Base-by-base conservation (phyloP, 306 rosid genomes). In the Parietaria judaica region DNA sequence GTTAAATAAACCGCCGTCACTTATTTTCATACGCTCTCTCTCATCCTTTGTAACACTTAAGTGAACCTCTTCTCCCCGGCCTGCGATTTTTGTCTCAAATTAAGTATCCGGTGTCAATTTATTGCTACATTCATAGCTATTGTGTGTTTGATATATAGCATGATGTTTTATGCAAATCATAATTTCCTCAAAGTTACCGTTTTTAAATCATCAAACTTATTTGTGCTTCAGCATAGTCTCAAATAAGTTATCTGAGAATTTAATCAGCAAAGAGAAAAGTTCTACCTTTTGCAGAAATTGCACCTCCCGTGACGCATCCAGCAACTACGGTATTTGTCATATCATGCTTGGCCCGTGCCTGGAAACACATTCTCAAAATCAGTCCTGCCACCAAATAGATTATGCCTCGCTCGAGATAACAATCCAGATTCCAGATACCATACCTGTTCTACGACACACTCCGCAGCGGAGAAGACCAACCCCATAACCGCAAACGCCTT, bases 401-500 rank as follows among this genome's bases (percentile, higher is more conserved):
- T 34, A 50, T 66, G 65, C 46, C 77, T n/a, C 37, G 34, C 51
- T 61, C 47, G 53, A 74, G 10, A 47, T 5, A 49, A 23, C 31
- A 23, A 23, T 23, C 31, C 31, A 23, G 31, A 23, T 58, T 56
- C 45, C 38, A 41, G 39, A 41, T 48, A 54, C 7, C 38, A 56
- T 61, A 88, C 96, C 96, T 92, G 77, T 76, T 92, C 99, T 34
- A 92, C 87, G 70, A 78, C 94, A 73, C 99, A 92, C 70, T 92
- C 96, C 1, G 95, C 88, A 52, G 99, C 96, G 49, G 99, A 92
- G 85, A 92, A 92, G 56, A 84, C 39, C 0, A 86, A 79, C 61
- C 96, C 99, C 99, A 92, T 92, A 16, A 92, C 85, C 61, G 94
- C 95, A 88, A 92, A 92, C 68, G 94, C 84, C 83, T 88, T 92